Percentiles rank a stretch among this genome's conserved stretches.
Evolutionary conservation across 2,329 filamentous ascomycete genomes (phyloP).

Genomic region (Cladosporium sp.): DNA sequence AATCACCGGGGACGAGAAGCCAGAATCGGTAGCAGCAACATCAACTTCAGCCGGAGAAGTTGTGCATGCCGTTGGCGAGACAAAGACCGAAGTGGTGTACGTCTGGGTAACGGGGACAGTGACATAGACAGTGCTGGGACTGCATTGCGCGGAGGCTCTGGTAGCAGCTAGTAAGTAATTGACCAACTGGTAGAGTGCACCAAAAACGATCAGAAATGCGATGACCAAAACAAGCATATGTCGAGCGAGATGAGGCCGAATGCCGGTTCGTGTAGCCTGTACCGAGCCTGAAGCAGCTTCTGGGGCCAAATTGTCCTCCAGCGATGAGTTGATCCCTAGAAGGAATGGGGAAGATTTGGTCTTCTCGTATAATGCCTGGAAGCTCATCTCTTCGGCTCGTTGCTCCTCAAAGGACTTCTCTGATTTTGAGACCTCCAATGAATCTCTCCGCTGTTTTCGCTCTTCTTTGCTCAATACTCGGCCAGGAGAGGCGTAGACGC

Average conservation of each 20-base stretch:
- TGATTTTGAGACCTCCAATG: neutral
- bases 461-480: slow-evolving; percentile 14
- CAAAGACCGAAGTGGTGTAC: slow-evolving; percentile 12
- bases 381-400: neutral
- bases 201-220: slow-evolving; percentile 22
- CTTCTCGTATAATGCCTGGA: neutral
- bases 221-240: slow-evolving; percentile 17
- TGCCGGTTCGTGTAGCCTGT: neutral
- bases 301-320: slow-evolving; percentile 7
- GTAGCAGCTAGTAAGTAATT: slow-evolving; percentile 27
- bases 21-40: slow-evolving; percentile 1
- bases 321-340: neutral
- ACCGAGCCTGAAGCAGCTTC: slow-evolving; percentile 1
- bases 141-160: slow-evolving; percentile 27
- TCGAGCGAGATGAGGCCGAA: neutral
- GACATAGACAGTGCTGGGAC: slow-evolving; percentile 23
- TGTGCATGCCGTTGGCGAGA: slow-evolving; percentile 8
- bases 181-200: slow-evolving; percentile 19
- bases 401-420: neutral
- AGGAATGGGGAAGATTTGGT: neutral
- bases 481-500: slow-evolving; percentile 5
- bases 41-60: neutral
- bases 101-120: slow-evolving; percentile 19
- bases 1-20: slow-evolving; percentile 1
- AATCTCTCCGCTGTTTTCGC: slow-evolving; percentile 5